These are phyloP conservation scores for Teunomyces lycoperdinae DNA, from an alignment of 805 yeast species.

Conservation along the genomic window DNA sequence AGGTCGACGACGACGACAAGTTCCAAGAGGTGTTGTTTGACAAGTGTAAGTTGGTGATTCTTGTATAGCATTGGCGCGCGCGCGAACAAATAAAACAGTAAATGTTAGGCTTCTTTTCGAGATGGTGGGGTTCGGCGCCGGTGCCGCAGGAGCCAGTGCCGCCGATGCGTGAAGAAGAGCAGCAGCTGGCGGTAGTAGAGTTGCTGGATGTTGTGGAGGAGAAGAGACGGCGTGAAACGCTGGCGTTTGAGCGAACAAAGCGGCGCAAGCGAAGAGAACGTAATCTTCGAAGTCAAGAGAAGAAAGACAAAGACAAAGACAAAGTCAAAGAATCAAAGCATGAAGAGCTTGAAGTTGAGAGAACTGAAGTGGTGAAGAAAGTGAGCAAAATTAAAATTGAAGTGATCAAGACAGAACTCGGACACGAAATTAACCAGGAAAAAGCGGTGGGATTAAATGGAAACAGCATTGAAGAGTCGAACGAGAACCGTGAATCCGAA, in stretches of 20 bases:
- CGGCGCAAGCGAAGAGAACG: not conserved
- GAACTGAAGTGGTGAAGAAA: not conserved
- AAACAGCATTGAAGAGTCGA: too few species aligned
- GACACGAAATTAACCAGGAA: too few species aligned
- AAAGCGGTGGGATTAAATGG: too few species aligned
- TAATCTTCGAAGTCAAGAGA: not conserved
- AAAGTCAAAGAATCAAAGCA: not conserved
- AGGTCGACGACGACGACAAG: slow-evolving; percentile 37
- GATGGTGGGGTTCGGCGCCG: not conserved
- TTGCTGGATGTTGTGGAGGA: too few species aligned
- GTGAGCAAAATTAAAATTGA: not conserved
- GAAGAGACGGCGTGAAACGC: not conserved
- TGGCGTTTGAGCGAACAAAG: not conserved
- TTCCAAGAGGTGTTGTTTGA: slow-evolving; percentile 40
- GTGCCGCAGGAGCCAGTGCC: not conserved
- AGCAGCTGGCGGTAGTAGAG: too few species aligned
- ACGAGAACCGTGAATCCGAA: too few species aligned
- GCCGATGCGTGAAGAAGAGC: too few species aligned
- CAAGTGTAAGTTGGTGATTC: slow-evolving; percentile 42
- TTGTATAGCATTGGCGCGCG: slow-evolving; percentile 6
- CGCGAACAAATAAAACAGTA: not conserved
- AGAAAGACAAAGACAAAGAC: not conserved
- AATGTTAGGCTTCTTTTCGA: not conserved
- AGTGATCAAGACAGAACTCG: too few species aligned
- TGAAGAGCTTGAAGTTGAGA: not conserved